phyloP scores from a whole-genome alignment of 441 rosid species.

The Dalechampia spathulata region DNA sequence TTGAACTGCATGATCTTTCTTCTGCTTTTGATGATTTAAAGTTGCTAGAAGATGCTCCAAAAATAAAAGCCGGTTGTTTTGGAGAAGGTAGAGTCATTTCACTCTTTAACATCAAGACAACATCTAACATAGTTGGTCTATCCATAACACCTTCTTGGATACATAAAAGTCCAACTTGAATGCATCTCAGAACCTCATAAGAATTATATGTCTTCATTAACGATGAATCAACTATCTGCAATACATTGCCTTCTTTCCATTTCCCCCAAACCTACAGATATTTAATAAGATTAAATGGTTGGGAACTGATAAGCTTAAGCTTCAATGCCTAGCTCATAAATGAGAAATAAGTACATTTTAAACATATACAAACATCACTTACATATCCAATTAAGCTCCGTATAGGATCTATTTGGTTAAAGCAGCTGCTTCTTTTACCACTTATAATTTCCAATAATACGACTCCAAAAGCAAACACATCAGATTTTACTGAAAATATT shows the following conservation, averaged over 20 bases:
- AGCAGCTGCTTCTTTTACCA: constrained; percentile 20
- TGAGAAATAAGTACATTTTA: background rate
- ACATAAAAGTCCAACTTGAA: constrained; percentile 36
- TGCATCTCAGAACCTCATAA: constrained; percentile 26
- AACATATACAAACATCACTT: background rate
- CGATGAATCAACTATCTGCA: constrained; percentile 23
- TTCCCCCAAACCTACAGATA: constrained; percentile 33
- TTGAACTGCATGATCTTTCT: background rate
- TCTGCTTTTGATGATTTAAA: background rate
- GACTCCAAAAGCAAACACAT: constrained; percentile 33
- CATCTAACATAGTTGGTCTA: constrained; percentile 33
- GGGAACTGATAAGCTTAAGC: too few species aligned
- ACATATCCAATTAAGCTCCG: constrained; percentile 27
- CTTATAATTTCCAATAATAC: constrained; percentile 25
- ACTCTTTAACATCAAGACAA: constrained; percentile 32
- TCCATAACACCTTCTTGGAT: constrained; percentile 30
- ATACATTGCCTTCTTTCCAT: constrained; percentile 25
- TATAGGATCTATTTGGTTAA: constrained; percentile 8
- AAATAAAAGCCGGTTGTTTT: constrained; percentile 16
- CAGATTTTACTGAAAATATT: constrained; percentile 26
- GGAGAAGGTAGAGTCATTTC: constrained; percentile 5
- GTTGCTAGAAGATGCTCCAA: background rate
- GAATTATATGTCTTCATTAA: constrained; percentile 9
- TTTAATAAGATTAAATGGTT: too few species aligned
- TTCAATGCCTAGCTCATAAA: background rate